A percentile compares a stretch with the other conserved stretches of the same genome.
These are phyloP conservation scores for Arthroderma sp. DNA, from an alignment of 2,329 filamentous ascomycete genomes.

Conservation along the genomic window DNA sequence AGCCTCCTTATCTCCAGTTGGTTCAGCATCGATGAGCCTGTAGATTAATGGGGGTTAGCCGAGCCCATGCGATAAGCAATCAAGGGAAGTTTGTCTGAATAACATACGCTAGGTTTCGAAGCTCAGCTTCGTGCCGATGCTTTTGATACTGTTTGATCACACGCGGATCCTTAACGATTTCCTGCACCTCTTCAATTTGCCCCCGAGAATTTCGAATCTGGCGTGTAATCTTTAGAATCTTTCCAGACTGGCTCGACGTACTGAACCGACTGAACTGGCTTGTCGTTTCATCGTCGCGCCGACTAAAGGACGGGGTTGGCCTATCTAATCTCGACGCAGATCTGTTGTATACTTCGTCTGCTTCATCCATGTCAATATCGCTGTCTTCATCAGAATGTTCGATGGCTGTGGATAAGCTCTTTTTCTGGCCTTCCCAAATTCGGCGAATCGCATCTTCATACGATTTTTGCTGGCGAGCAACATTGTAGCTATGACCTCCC, in stretches of 20 bases:
- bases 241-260: slow-evolving; percentile 54
- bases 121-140: slow-evolving; percentile 56
- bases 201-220: slow-evolving; percentile 50
- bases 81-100: not conserved
- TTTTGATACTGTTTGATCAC: slow-evolving; percentile 84
- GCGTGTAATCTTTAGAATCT: slow-evolving; percentile 60
- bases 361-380: slow-evolving; percentile 43
- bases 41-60: slow-evolving; percentile 14
- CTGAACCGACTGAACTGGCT: slow-evolving; percentile 66
- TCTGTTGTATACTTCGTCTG: slow-evolving; percentile 35
- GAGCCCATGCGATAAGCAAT: not conserved
- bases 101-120: slow-evolving; percentile 60
- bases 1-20: slow-evolving; percentile 53
- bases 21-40: slow-evolving; percentile 47
- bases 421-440: slow-evolving; percentile 83
- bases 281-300: slow-evolving; percentile 59
- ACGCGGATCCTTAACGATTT: slow-evolving; percentile 61
- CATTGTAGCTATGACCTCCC: slow-evolving; percentile 93
- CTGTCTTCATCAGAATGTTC: slow-evolving; percentile 64
- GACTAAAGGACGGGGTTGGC: slow-evolving; percentile 41
- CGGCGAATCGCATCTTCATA: slow-evolving; percentile 84
- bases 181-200: slow-evolving; percentile 46
- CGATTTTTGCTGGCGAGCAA: slow-evolving; percentile 80
- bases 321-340: slow-evolving; percentile 53
- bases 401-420: slow-evolving; percentile 58